Base-by-base conservation (phyloP, 1,284 basidiomycete species). In the Pterulicium gracile region DNA sequence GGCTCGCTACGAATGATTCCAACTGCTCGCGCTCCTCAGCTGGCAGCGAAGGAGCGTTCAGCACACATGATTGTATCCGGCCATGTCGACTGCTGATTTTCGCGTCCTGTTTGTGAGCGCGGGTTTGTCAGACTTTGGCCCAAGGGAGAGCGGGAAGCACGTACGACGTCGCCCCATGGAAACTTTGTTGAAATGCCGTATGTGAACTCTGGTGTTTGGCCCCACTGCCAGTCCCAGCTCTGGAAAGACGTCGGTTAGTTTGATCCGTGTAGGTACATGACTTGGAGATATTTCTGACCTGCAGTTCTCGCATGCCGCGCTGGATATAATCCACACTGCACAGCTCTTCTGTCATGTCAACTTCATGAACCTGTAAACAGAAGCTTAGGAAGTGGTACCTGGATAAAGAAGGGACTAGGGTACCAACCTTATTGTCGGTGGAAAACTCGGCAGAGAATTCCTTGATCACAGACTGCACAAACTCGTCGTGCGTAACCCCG, bases 191-290 rank as follows among this genome's bases (percentile, higher is more conserved):
- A 50, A 3, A 84, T 50, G 2, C 64, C 67, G 53, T 81, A 79
- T 36, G 79, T 85, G 60, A 98, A 98, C 59, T 95, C 88, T 45
- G 95, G 95, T 0, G 94, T 96, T 59, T 96, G 89, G 0, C 94
- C 95, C 57, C 81, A 97, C 22, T 79, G 72, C 93, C 94, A 98
- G 19, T 88, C 77, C 96, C 95, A 98, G 34, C 75, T 81, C 87
- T 94, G 58, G 47, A 22, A 49, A 27, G 40, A n/a, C n/a, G n/a
- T n/a, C n/a, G n/a, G n/a, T n/a, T n/a, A n/a, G n/a, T n/a, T n/a
- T n/a, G n/a, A n/a, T n/a, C n/a, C n/a, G n/a, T n/a, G n/a, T n/a
- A n/a, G n/a, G n/a, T n/a, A n/a, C n/a, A n/a, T n/a, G n/a, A n/a
- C n/a, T n/a, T n/a, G n/a, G n/a, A n/a, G n/a, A n/a, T n/a, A n/a